A percentile compares a stretch with the other conserved stretches of the same genome.
Evolutionary conservation across 2,329 filamentous ascomycete genomes (phyloP).

Genomic region (Corinectria fuckeliana): DNA sequence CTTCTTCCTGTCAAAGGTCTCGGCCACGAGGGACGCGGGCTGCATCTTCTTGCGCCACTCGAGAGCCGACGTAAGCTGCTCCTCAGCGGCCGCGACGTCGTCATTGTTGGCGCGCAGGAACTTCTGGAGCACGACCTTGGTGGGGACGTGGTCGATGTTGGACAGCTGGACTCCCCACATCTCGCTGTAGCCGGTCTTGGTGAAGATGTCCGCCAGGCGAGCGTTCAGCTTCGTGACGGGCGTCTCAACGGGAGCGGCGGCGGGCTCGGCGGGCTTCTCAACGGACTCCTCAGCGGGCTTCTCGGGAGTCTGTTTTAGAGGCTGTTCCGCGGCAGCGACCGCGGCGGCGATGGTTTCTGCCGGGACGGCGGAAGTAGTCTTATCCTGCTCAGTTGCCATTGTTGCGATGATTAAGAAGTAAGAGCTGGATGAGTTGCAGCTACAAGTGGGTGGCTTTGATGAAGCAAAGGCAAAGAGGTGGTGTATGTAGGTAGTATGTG

Average conservation of each 20-base stretch:
- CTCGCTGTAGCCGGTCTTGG: conserved; percentile 69
- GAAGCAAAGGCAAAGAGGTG: conserved; percentile 3
- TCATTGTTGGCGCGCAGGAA: conserved; percentile 90
- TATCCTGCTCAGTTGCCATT: conserved; percentile 43
- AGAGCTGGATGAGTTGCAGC: neutral
- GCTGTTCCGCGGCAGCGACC: conserved; percentile 22
- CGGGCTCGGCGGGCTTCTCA: conserved; percentile 7
- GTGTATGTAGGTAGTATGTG: too few relatives aligned
- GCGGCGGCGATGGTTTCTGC: conserved; percentile 13
- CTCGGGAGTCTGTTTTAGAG: conserved; percentile 9
- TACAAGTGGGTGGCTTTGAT: neutral
- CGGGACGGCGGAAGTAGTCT: conserved; percentile 22
- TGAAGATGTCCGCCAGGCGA: conserved; percentile 63
- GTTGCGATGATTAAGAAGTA: conserved; percentile 3
- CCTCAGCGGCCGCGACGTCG: conserved; percentile 74
- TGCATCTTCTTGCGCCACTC: conserved; percentile 82
- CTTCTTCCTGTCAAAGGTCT: conserved; percentile 70
- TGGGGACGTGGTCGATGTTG: conserved; percentile 68
- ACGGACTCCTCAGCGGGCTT: conserved; percentile 9
- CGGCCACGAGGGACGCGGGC: conserved; percentile 69
- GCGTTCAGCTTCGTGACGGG: conserved; percentile 63
- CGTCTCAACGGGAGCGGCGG: conserved; percentile 35
- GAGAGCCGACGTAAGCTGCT: conserved; percentile 80
- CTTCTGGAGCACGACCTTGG: conserved; percentile 87
- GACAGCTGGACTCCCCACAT: conserved; percentile 84